Evolutionary conservation across 306 rosid genomes (phyloP), one percentile per base, ranked within the genome.

Genomic region (Carpinus viminea): DNA sequence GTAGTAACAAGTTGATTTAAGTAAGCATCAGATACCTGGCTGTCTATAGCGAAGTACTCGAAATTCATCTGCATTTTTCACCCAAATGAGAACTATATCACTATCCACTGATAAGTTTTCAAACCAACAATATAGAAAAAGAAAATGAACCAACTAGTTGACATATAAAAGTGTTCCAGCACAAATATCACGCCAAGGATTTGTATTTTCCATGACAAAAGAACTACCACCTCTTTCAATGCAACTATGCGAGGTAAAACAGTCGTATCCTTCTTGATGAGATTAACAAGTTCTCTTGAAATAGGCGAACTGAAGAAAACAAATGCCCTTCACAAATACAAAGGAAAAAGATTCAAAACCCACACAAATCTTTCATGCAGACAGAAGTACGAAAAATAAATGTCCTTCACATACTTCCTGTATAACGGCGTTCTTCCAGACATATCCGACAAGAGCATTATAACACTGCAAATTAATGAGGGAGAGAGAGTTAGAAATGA

Each of bases 391-490:
- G 76, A 48, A 56, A 68, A 77, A 75, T 56, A 84, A 81, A 53
- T 59, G 70, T 64, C 68, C 73, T 57, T 50, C 60, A 74, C 97
- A 50, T 90, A 95, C 98, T 92, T 95, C 88, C 92, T 91, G 91
- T 95, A 95, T 51, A 95, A 82, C 34, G 98, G 98, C 38, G 90
- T 43, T 85, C 51, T 95, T 86, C 98, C 98, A 17, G 98, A 85
- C 98, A 95, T 92, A 89, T 95, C 98, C 57, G 97, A 88, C 91
- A 91, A 81, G 87, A 93, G 89, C 93, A 95, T 90, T 65, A 85
- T 79, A 54, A 95, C 93, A 79, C 98, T 95, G 98, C 86, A 83
- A 75, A 50, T 73, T 68, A 75, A 85, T 72, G 75, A 71, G 82
- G 79, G 69, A 73, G 72, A 74, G 73, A 86, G 48, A 62, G 68